Percentiles rank a stretch among this genome's conserved stretches.
Conservation (phyloP, 352 stramenopile species). For the Plasmopara viticola region DNA sequence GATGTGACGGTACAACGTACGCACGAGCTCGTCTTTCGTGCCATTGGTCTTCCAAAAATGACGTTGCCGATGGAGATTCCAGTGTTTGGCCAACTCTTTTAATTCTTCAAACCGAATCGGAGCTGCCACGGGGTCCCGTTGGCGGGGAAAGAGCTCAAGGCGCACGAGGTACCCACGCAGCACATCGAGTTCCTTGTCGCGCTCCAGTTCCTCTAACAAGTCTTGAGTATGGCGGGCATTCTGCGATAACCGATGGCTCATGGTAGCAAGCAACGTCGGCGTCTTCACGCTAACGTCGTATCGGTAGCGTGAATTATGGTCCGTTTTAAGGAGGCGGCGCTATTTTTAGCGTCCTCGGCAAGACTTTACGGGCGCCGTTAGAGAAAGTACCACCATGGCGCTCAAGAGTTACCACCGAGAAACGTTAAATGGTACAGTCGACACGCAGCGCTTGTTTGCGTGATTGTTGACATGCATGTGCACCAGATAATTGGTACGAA, state of each 20-base stretch:
- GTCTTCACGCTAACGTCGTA: too few relatives aligned
- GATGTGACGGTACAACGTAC: constrained; percentile 80
- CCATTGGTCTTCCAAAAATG: constrained; percentile 89
- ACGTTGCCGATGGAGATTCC: constrained; percentile 84
- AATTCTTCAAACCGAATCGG: constrained; percentile 87
- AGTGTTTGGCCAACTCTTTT: constrained; percentile 87
- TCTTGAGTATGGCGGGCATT: constrained; percentile 78
- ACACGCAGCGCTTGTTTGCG: background rate
- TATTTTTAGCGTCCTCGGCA: too few relatives aligned
- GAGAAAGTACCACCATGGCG: constrained; percentile 33
- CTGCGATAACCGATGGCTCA: constrained; percentile 80
- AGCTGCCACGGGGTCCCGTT: constrained; percentile 62
- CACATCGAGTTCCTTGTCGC: constrained; percentile 82
- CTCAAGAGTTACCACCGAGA: constrained; percentile 79
- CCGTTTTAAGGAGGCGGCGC: too few relatives aligned
- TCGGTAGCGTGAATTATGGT: too few relatives aligned
- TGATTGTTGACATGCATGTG: constrained; percentile 1
- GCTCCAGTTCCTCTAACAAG: constrained; percentile 77
- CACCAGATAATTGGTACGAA: constrained; percentile 81
- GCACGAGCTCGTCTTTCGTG: constrained; percentile 84
- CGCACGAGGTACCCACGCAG: constrained; percentile 78
- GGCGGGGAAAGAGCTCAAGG: constrained; percentile 69
- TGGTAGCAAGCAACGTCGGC: constrained; percentile 7
- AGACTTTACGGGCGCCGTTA: background rate
- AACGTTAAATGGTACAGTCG: constrained; percentile 53